Conservation (phyloP, 1,284 basidiomycete species). For the Sporisorium scitamineum region DNA sequence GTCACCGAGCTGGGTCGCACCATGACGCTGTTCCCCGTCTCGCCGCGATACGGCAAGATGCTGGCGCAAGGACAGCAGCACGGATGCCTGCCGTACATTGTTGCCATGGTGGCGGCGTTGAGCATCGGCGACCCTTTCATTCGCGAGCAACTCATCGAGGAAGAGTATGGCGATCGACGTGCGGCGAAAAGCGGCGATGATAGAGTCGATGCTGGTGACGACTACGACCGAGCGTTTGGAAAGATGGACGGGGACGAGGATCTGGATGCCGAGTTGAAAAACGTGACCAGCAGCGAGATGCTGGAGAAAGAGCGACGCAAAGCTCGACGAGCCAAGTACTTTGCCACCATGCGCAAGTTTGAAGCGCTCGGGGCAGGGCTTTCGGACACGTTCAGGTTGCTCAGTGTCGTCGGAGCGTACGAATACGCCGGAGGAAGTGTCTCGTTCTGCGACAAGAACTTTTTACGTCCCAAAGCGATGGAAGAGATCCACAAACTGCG, state of each 20-base stretch:
- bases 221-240: slow-evolving; percentile 43
- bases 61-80: slow-evolving; percentile 91
- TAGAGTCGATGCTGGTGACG: slow-evolving; percentile 76
- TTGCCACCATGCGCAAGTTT: slow-evolving; percentile 75
- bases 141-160: slow-evolving; percentile 77
- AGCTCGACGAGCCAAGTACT: slow-evolving; percentile 76
- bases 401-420: slow-evolving; percentile 95
- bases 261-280: slow-evolving; percentile 71
- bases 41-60: slow-evolving; percentile 94
- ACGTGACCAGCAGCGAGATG: slow-evolving; percentile 73
- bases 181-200: slow-evolving; percentile 66
- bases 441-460: slow-evolving; percentile 87
- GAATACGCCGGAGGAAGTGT: slow-evolving; percentile 84
- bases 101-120: slow-evolving; percentile 89
- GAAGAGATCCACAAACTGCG: slow-evolving; percentile 99
- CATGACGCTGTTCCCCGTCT: slow-evolving; percentile 93
- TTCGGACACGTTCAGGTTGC: slow-evolving; percentile 87
- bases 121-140: slow-evolving; percentile 97
- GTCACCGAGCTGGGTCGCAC: slow-evolving; percentile 89
- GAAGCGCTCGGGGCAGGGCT: slow-evolving; percentile 82
- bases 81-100: slow-evolving; percentile 89
- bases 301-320: slow-evolving; percentile 76
- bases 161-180: slow-evolving; percentile 69
- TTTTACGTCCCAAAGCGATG: slow-evolving; percentile 95
- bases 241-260: slow-evolving; percentile 72